These are phyloP conservation scores for Ilyonectria robusta DNA, from an alignment of 2,329 filamentous ascomycete species.

Conservation along the genomic window DNA sequence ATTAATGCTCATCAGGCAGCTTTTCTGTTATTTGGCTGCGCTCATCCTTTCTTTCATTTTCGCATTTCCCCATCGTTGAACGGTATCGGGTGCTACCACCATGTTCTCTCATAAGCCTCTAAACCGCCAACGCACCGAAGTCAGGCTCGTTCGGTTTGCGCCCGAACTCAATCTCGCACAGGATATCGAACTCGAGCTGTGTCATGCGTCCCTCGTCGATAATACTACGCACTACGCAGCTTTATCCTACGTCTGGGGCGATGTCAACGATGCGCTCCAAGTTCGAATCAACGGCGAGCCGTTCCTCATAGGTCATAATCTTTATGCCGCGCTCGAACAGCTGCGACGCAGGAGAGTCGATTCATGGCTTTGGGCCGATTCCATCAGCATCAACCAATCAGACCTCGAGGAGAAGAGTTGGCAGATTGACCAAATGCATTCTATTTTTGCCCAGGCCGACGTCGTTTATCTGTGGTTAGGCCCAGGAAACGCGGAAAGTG, in stretches of 20 bases:
- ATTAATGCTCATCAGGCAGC: too few relatives aligned
- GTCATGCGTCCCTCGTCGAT: slow-evolving; percentile 16
- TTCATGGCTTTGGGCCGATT: slow-evolving; percentile 43
- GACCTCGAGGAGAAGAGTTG: slow-evolving; percentile 36
- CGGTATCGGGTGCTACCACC: neutral
- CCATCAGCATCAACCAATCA: slow-evolving; percentile 40
- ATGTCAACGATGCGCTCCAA: neutral
- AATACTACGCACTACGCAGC: slow-evolving; percentile 28
- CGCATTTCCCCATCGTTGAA: neutral
- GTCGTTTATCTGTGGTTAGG: slow-evolving; percentile 42
- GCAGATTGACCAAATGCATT: slow-evolving; percentile 37
- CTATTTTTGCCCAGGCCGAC: slow-evolving; percentile 34
- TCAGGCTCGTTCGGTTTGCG: slow-evolving; percentile 35
- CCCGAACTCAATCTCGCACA: neutral
- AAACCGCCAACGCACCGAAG: slow-evolving; percentile 18
- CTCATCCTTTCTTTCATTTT: too few relatives aligned
- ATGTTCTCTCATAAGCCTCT: slow-evolving; percentile 21
- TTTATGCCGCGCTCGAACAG: slow-evolving; percentile 29
- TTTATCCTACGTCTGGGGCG: slow-evolving; percentile 42
- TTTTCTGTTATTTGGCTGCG: too few relatives aligned
- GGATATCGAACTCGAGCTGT: slow-evolving; percentile 30
- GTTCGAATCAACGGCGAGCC: slow-evolving; percentile 19
- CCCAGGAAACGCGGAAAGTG: slow-evolving; percentile 1
- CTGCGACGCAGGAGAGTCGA: slow-evolving; percentile 1
- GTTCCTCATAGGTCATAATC: slow-evolving; percentile 22